These are phyloP conservation scores for Arxiozyma bovina DNA, from an alignment of 1,139 yeast species.

Conservation along the genomic window DNA sequence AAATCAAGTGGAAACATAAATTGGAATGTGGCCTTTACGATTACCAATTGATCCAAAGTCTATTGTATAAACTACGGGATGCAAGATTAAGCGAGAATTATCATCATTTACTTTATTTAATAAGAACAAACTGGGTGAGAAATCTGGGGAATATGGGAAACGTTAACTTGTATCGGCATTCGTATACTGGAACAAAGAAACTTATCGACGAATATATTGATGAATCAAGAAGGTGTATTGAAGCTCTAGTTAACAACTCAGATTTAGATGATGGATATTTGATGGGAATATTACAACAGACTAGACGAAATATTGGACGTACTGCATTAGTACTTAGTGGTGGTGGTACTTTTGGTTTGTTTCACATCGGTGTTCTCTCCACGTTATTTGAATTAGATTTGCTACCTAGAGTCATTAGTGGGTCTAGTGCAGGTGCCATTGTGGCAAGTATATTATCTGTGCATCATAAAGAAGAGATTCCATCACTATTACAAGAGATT, in stretches of 20 bases:
- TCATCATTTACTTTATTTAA: conserved; percentile 54
- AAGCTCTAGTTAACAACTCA: conserved; percentile 35
- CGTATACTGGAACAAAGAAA: conserved; percentile 77
- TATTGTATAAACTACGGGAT: conserved; percentile 48
- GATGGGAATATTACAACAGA: conserved; percentile 73
- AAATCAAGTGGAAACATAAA: conserved; percentile 59
- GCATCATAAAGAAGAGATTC: conserved; percentile 67
- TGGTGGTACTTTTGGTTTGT: conserved; percentile 87
- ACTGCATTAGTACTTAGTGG: conserved; percentile 90
- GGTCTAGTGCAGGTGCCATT: conserved; percentile 97
- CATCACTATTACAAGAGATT: conserved; percentile 44
- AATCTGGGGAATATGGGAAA: conserved; percentile 88
- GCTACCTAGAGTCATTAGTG: conserved; percentile 81
- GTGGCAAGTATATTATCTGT: conserved; percentile 83
- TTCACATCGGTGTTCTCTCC: conserved; percentile 84
- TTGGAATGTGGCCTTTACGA: conserved; percentile 64
- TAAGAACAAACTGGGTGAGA: conserved; percentile 78
- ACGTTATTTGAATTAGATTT: conserved; percentile 66
- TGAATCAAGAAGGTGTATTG: conserved; percentile 66
- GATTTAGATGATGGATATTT: conserved; percentile 63
- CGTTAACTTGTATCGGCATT: conserved; percentile 63
- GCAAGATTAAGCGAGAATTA: conserved; percentile 56
- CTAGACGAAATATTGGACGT: conserved; percentile 83
- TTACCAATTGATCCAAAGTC: conserved; percentile 47
- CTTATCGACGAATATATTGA: conserved; percentile 73